These are phyloP conservation scores for Fusarium penzigii DNA, from an alignment of 2,329 filamentous ascomycete species.

Conservation along the genomic window DNA sequence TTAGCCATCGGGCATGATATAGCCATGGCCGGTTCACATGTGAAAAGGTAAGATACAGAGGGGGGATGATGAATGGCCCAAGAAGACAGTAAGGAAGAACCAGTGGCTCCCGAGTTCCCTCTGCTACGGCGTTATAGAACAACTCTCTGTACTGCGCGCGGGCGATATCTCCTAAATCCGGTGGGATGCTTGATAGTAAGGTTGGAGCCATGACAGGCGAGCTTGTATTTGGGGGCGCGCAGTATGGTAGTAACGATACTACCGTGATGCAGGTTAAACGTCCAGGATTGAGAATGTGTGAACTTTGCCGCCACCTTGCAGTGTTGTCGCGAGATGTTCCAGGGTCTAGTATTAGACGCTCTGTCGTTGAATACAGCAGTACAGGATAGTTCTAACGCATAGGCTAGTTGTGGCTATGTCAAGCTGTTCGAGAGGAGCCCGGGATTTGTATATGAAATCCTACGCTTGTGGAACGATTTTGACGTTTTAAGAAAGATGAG, in stretches of 20 bases:
- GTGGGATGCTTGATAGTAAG: conserved; percentile 1
- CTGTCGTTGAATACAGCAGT: too few relatives aligned
- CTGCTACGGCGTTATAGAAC: conserved; percentile 39
- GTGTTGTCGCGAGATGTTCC: background rate
- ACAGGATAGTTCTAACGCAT: too few relatives aligned
- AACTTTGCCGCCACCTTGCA: background rate
- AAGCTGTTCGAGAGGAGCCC: too few relatives aligned
- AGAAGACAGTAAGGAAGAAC: conserved; percentile 54
- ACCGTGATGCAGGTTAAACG: background rate
- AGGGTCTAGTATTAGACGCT: background rate
- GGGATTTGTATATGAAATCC: too few relatives aligned
- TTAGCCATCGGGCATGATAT: conserved; percentile 49
- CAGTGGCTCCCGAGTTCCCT: conserved; percentile 47
- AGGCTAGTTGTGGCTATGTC: too few relatives aligned
- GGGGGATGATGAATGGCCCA: conserved; percentile 49
- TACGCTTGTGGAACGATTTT: too few relatives aligned
- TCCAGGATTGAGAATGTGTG: background rate
- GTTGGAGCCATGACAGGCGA: conserved; percentile 4
- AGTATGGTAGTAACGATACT: background rate
- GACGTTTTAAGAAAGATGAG: too few relatives aligned
- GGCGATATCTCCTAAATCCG: conserved; percentile 28
- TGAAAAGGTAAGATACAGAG: conserved; percentile 57
- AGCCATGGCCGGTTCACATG: conserved; percentile 53
- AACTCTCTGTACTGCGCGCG: conserved; percentile 36
- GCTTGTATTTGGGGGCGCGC: background rate